phyloP scores from a whole-genome alignment of 2,329 filamentous ascomycete genomes.

The Xylariaceae sp. region DNA sequence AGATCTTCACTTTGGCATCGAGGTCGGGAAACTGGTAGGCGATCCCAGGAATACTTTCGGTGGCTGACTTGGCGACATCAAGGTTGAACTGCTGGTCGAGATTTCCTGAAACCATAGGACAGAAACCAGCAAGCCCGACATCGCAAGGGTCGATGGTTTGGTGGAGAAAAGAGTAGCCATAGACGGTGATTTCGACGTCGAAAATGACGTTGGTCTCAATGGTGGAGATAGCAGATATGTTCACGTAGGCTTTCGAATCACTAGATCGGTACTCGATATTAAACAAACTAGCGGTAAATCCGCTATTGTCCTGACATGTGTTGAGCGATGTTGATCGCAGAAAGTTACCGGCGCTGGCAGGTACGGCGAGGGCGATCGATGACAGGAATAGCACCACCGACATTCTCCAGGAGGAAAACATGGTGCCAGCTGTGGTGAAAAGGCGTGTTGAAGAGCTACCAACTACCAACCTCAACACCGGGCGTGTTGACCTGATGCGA shows the following conservation, averaged over 20 bases:
- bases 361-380: slow-evolving; percentile 19
- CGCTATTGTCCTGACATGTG: slow-evolving; percentile 70
- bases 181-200: slow-evolving; percentile 65
- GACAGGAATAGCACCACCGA: slow-evolving; percentile 10
- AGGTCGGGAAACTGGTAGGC: slow-evolving; percentile 88
- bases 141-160: slow-evolving; percentile 66
- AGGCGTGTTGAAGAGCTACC: too few species aligned
- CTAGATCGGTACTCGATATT: slow-evolving; percentile 66
- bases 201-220: slow-evolving; percentile 72
- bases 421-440: background rate
- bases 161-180: slow-evolving; percentile 64
- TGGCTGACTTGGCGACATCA: slow-evolving; percentile 47
- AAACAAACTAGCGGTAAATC: slow-evolving; percentile 76
- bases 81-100: slow-evolving; percentile 54
- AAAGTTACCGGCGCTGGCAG: slow-evolving; percentile 18
- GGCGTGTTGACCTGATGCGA: too few species aligned
- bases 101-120: slow-evolving; percentile 74
- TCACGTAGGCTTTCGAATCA: slow-evolving; percentile 60
- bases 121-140: slow-evolving; percentile 61
- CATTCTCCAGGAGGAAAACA: slow-evolving; percentile 2
- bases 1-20: slow-evolving; percentile 78
- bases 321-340: slow-evolving; percentile 57
- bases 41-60: slow-evolving; percentile 70
- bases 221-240: slow-evolving; percentile 68
- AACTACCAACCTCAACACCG: too few species aligned